Base-by-base conservation (phyloP, 805 yeast genomes). In the Saccharomycopsis sp. region DNA sequence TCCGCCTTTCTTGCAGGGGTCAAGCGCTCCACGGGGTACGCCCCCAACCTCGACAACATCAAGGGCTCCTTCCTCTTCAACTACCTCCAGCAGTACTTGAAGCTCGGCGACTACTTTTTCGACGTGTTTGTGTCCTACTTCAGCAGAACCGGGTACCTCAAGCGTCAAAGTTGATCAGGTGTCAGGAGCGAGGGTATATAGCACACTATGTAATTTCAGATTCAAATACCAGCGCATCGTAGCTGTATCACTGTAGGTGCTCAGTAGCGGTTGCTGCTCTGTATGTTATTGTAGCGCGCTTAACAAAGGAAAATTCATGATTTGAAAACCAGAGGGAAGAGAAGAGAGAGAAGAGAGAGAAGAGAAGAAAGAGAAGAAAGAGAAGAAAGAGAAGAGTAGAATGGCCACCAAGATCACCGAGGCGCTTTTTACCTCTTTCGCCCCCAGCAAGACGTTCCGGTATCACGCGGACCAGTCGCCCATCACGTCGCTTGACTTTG, bases 81-180 rank as follows among this genome's bases (percentile, higher is more conserved):
- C 30, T 76, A 75, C 51, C 64, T 78, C 5, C 62, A 63, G 26
- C 78, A 75, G 54, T 89, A 87, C 56, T 67, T 92, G 48, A 81
- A 75, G 39, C 55, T 79, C 22, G 98, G 98, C n/a, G 97, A 92
- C 54, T 75, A 77, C 59, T 62, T 81, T 2, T 77, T 80, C 50
- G 95, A 86, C 54, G 71, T 73, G 43, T 64, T 80, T 18, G 78
- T 80, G 8, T 80, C 82, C 3, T 65, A 75, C 49, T 70, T 85
- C 66, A 74, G 78, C 31, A 67, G 79, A 5, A 81, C 95, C 1
- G 70, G 73, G 15, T 84, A 80, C 60, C 89, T 88, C 58, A 74
- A 62, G 37, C 70, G 85, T 25, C 9, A 25, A 25, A 8, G 15
- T n/a, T 9, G 8, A 30, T n/a, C 34, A 13, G n/a, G n/a, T n/a